Evolutionary conservation across 2,329 filamentous ascomycete genomes (phyloP), one percentile per base, ranked within the genome.

Genomic region (Arthrobotrys sphaeroides): DNA sequence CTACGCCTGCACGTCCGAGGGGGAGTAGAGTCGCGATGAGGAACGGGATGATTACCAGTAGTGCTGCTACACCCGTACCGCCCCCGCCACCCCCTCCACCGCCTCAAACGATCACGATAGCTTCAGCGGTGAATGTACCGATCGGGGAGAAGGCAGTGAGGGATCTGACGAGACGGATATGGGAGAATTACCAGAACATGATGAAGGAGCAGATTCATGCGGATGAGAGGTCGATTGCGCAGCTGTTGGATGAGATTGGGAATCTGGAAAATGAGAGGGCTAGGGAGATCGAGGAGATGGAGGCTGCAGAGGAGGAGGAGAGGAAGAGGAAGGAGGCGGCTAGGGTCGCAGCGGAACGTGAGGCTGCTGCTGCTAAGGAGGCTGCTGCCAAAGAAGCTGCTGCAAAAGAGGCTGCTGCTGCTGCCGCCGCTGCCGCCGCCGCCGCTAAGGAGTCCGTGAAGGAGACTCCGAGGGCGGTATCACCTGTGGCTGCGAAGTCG

Each of bases 121-220:
- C 24, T 13, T 6, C 18, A 12, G 18, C 36, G 22, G 45, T 22
- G 13, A 60, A 3, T 5, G 70, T 68, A 1, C 70, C 70, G 45
- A 74, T 74, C 51, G 70, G 70, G 5, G 70, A 74, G 45, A 74
- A 74, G 47, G 70, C 70, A 3, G 70, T 68, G 38, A 43, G 70
- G 20, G 70, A 74, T 51, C 70, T 74, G 47, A 59, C 70, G 33
- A 61, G 70, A 33, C 53, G 62, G 55, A 43, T 68, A 20, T 74
- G 70, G 70, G 70, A 74, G 55, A 67, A 16, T 16, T 74, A 74
- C 42, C 70, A 74, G 33, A 74, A 74, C 24, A 55, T 57, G 62
- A 74, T 74, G 70, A 67, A 62, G 55, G 70, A 74, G 9, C 70
- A 74, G 62, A 74, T 74, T 40, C 62, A 68, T 6, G 45, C 70